Percentiles rank a stretch among this genome's conserved stretches.
phyloP scores from a whole-genome alignment of 2,329 filamentous ascomycete genomes.

The Conoideocrella luteorostrata region DNA sequence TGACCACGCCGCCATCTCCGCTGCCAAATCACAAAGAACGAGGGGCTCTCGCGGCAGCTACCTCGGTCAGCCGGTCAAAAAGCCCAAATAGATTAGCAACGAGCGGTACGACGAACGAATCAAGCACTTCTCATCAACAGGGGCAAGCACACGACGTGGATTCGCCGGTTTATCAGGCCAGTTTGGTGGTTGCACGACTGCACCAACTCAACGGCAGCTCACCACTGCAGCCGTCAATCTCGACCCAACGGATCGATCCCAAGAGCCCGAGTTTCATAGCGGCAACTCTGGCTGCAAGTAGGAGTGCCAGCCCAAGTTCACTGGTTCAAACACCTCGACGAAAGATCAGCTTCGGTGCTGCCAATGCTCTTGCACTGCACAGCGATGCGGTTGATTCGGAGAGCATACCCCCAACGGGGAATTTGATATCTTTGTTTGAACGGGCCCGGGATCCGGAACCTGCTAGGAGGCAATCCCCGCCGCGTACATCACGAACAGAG shows the following conservation, averaged over 20 bases:
- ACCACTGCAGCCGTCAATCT: neutral
- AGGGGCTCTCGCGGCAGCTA: conserved; percentile 39
- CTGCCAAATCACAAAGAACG: too few species aligned
- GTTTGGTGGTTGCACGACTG: conserved; percentile 16
- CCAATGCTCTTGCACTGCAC: conserved; percentile 19
- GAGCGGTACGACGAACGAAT: neutral
- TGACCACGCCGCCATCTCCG: conserved; percentile 13
- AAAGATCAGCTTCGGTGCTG: conserved; percentile 23
- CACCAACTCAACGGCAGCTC: conserved; percentile 17
- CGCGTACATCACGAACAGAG: neutral
- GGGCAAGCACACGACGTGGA: conserved; percentile 11
- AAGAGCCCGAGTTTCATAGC: conserved; percentile 50
- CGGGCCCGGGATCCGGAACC: conserved; percentile 30
- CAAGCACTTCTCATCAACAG: conserved; percentile 1
- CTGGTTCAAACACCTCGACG: conserved; percentile 17
- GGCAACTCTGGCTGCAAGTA: conserved; percentile 54
- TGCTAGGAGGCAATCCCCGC: conserved; percentile 25
- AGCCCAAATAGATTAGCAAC: neutral
- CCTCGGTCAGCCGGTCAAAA: conserved; percentile 23
- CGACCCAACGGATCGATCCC: conserved; percentile 22
- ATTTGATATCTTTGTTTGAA: conserved; percentile 66
- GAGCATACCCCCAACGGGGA: conserved; percentile 55
- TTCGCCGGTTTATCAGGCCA: conserved; percentile 1
- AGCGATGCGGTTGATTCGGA: conserved; percentile 39
- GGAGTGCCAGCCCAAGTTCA: conserved; percentile 36